Base-by-base conservation (phyloP, 2,329 filamentous ascomycete species). In the Didymella arachidicola region DNA sequence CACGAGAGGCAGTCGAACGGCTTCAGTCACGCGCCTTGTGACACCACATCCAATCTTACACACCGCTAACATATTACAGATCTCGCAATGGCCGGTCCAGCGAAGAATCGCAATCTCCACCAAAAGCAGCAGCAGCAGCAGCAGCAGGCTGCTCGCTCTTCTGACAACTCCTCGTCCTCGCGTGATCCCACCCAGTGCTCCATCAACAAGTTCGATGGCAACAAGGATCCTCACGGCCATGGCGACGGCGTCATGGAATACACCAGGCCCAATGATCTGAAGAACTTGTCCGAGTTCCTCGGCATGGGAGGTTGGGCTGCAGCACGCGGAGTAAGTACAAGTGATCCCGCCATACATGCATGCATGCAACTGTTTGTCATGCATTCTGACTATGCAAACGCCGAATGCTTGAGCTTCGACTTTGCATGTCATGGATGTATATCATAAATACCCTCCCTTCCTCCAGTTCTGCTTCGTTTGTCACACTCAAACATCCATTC, bases 321-420 rank as follows among this genome's bases (percentile, higher is more conserved):
- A 32, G 73, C 73, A 59, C 75, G 74, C 59, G 76, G 76, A 59
- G 74, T 77, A 76, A 72, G 72, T 73, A 58, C 61, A 70, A 65
- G 63, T 60, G n/a, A 34, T 50, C 32, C 43, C 32, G 10, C 60
- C 36, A 45, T 54, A 38, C 54, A 57, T 59, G 19, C 43, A 54
- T 42, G 32, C 48, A 45, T 32, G 22, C 53, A 57, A 59, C 51
- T 53, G 52, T 32, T 46, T 48, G 48, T 12, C 26, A 39, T 46
- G 42, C 18, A 34, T 45, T 36, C 19, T 18, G 8, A 39, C 19
- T 27, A 49, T 53, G 29, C 41, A 29, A 36, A 46, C 43, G 38
- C 49, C 51, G 47, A 56, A 45, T 36, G 10, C 19, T 42, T 8
- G n/a, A 18, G 25, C 12, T 16, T 22, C 19, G 44, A 10, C n/a